Base-by-base conservation (phyloP, 129 eudicot species). In the Silybum marianum region DNA sequence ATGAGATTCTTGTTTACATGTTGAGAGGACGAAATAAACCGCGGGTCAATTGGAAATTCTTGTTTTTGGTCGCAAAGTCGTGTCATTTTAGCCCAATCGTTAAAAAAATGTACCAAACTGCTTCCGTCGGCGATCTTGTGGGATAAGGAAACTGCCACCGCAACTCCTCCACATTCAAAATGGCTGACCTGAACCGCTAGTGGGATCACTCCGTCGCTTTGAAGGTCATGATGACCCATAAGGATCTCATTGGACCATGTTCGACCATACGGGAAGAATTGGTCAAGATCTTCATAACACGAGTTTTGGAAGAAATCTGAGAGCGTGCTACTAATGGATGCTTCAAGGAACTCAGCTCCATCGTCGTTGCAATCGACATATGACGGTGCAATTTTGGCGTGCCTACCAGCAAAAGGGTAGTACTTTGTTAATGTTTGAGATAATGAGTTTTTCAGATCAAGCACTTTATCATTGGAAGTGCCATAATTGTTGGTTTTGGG, bases 301-400 rank as follows among this genome's bases (percentile, higher is more conserved):
- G 63, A 19, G 30, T 78, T 46, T 7, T 21, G 68, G 30, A 83
- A 26, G 68, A 74, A 79, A 32, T 83, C 46, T 0, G 46, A 42
- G 3, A 83, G 78, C 7, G 2, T 19, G 12, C 13, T 4, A 7
- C 51, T 75, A 19, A 54, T 42, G 25, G 13, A 14, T 7, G 83
- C 86, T 79, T 78, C 86, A 22, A 78, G 66, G 9, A 83, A 83
- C 60, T 58, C 86, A 28, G 39, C 79, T 11, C 83, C 86, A 26
- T 44, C 22, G 3, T 78, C 86, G 26, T 78, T 72, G 78, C 86
- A 83, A 62, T 83, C 74, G 1, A 83, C 30, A 12, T 36, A 34
- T 3, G 83, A 63, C 16, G 79, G 79, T 65, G 77, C 23, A 0
- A 18, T 36, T 58, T 32, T 34, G 8, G 83, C 72, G 16, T 23